Evolutionary conservation across 768 basidiomycete genomes (phyloP).

Genomic region (Suillus paluster): DNA sequence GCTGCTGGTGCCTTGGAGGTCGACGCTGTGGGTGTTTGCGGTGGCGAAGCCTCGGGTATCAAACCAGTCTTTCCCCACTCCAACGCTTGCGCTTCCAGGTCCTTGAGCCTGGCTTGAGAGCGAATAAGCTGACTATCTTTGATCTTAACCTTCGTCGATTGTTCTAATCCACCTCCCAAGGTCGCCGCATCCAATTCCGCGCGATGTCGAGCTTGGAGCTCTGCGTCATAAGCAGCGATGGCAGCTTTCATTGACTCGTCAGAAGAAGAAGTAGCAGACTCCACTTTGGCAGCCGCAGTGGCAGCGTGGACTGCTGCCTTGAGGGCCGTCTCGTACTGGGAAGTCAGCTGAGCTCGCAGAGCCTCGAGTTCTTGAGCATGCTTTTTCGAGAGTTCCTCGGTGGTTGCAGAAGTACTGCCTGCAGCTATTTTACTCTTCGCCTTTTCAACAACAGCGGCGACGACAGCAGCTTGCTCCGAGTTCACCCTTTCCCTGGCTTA

Average conservation of each 20-base stretch:
- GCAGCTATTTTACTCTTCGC: no score
- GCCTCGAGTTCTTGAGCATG: slow-evolving; percentile 64
- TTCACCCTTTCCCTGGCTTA: slow-evolving; percentile 53
- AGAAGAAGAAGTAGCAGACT: slow-evolving; percentile 27
- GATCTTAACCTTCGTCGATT: slow-evolving; percentile 63
- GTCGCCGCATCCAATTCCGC: slow-evolving; percentile 66
- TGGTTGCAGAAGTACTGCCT: slow-evolving; percentile 16
- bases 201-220: slow-evolving; percentile 52
- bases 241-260: slow-evolving; percentile 47
- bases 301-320: slow-evolving; percentile 55
- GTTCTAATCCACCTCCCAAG: slow-evolving; percentile 71
- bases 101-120: slow-evolving; percentile 65
- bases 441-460: slow-evolving; percentile 58
- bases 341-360: slow-evolving; percentile 55
- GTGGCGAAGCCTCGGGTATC: slow-evolving; percentile 41
- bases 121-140: slow-evolving; percentile 74
- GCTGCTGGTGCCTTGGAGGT: slow-evolving; percentile 11
- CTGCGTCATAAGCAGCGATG: slow-evolving; percentile 51
- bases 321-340: slow-evolving; percentile 57
- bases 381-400: slow-evolving; percentile 49
- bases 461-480: no score
- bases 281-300: slow-evolving; percentile 41
- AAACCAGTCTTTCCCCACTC: slow-evolving; percentile 58
- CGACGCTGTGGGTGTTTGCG: slow-evolving; percentile 23
- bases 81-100: slow-evolving; percentile 65